Percentiles rank a stretch among this genome's conserved stretches.
phyloP scores from a whole-genome alignment of 1,284 basidiomycete genomes.

The Trichosporon coremiiforme region DNA sequence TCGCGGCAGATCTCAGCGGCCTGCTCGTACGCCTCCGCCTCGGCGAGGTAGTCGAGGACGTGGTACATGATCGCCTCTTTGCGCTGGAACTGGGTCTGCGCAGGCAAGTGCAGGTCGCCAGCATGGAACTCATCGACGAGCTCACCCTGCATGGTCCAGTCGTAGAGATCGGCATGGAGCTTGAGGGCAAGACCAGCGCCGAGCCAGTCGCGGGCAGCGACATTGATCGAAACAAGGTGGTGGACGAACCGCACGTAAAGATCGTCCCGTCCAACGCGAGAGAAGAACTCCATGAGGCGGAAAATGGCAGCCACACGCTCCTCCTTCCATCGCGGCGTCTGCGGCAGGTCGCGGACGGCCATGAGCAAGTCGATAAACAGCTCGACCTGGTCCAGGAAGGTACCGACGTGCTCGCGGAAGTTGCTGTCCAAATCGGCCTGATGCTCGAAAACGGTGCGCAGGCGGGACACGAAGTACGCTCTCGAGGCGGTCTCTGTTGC shows the following conservation, averaged over 20 bases:
- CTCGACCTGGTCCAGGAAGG: conserved; percentile 86
- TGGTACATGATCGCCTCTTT: conserved; percentile 87
- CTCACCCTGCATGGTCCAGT: conserved; percentile 74
- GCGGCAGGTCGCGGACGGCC: conserved; percentile 86
- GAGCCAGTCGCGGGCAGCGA: conserved; percentile 83
- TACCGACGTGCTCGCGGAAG: conserved; percentile 73
- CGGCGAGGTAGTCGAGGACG: conserved; percentile 83
- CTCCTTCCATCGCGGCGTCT: conserved; percentile 89
- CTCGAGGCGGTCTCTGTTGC: conserved; percentile 65
- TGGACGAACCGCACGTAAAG: conserved; percentile 94
- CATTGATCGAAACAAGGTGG: conserved; percentile 83
- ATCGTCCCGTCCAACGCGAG: conserved; percentile 79
- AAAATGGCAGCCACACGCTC: conserved; percentile 91
- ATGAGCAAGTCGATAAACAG: conserved; percentile 92
- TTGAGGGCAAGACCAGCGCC: conserved; percentile 91
- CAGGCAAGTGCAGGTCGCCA: conserved; percentile 75
- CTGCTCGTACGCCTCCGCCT: conserved; percentile 94
- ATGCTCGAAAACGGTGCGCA: conserved; percentile 82
- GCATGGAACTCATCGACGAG: conserved; percentile 77
- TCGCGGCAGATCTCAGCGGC: conserved; percentile 93
- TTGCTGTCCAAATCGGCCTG: conserved; percentile 72
- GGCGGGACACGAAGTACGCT: conserved; percentile 90
- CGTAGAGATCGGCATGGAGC: conserved; percentile 88
- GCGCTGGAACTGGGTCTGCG: conserved; percentile 89
- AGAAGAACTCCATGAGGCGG: conserved; percentile 87